These are phyloP conservation scores for Oryza meridionalis DNA, from an alignment of 176 grass and related monocot species.

Conservation along the genomic window DNA sequence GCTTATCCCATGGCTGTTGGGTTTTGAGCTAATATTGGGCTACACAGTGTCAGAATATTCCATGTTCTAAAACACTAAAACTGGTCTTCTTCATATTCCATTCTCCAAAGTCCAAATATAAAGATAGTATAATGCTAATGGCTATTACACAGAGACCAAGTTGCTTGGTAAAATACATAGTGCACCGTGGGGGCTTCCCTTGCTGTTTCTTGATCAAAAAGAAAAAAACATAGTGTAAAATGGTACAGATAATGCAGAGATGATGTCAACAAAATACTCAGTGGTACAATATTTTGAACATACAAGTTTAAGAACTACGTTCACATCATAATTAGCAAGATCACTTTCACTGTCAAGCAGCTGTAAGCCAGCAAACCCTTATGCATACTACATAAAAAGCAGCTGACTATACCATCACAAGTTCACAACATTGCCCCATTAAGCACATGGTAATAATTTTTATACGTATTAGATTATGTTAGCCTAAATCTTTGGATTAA, in stretches of 20 bases:
- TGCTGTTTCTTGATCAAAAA: no score
- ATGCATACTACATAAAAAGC: constrained; percentile 16
- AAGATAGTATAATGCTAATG: not conserved
- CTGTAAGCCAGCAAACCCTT: not conserved
- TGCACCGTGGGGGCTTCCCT: not conserved
- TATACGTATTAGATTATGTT: not conserved
- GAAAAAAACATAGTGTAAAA: not conserved
- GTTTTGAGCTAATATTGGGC: not conserved
- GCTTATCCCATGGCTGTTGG: not conserved
- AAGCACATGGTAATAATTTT: constrained; percentile 2
- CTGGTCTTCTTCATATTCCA: not conserved
- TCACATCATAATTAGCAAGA: not conserved
- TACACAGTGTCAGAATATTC: not conserved
- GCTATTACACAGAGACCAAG: constrained; percentile 2
- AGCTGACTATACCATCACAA: constrained; percentile 11
- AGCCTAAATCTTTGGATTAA: not conserved
- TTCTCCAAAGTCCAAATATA: not conserved
- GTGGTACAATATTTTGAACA: constrained; percentile 6
- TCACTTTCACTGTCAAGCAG: not conserved
- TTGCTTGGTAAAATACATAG: not conserved
- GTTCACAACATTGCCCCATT: not conserved
- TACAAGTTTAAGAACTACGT: not conserved
- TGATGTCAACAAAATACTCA: not conserved
- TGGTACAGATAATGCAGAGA: not conserved
- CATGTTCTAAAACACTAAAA: not conserved